Evolutionary conservation across 345 rosid genomes (phyloP).

Genomic region (Balakata baccata): DNA sequence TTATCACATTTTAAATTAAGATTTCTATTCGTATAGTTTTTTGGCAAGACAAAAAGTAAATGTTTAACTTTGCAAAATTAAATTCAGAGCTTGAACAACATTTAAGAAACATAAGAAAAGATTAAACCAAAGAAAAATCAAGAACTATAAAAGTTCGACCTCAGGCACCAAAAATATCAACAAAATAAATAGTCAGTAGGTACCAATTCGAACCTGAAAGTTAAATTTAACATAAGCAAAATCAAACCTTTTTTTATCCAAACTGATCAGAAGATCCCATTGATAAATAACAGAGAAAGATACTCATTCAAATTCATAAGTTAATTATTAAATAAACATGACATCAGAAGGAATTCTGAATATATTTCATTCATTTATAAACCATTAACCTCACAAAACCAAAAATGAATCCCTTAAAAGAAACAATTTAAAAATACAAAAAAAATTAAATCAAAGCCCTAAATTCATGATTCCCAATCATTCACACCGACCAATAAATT

Average conservation of each 20-base stretch:
- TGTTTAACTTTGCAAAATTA: background rate
- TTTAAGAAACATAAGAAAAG: background rate
- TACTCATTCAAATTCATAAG: too few species aligned
- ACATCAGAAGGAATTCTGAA: background rate
- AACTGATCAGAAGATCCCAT: background rate
- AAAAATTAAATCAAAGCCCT: too few species aligned
- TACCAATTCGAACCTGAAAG: background rate
- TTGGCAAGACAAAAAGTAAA: too few species aligned
- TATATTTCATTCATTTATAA: background rate
- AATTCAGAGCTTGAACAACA: background rate
- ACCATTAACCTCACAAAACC: background rate
- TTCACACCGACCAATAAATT: background rate
- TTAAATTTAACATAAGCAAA: background rate
- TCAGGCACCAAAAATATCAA: background rate
- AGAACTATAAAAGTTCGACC: too few species aligned
- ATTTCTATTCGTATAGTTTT: background rate
- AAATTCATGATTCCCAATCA: background rate
- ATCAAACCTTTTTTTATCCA: background rate
- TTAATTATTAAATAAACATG: background rate
- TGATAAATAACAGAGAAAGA: background rate
- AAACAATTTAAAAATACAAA: too few species aligned
- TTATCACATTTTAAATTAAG: background rate
- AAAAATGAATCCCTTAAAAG: background rate
- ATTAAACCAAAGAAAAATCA: background rate
- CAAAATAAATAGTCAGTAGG: too few species aligned